Percentiles rank a stretch among this genome's conserved stretches.
Conservation (phyloP, 345 rosid genomes). For the Turritis glabra region DNA sequence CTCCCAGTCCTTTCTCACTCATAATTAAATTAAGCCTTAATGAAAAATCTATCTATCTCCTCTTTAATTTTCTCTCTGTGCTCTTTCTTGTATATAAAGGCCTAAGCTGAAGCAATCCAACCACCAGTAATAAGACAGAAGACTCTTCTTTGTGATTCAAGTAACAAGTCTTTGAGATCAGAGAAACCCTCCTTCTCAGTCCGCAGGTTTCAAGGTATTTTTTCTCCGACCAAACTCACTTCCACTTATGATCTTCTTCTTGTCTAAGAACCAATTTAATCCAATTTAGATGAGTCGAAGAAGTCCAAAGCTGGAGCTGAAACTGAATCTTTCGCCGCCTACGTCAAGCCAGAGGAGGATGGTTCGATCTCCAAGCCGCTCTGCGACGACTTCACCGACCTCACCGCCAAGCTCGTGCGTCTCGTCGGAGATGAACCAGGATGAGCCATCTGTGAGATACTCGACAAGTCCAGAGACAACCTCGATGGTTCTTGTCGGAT, state of each 20-base stretch:
- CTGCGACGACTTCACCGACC: conserved; percentile 68
- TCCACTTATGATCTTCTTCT: not conserved
- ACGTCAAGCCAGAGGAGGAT: conserved; percentile 45
- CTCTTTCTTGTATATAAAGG: conserved; percentile 51
- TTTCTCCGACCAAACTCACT: conserved; percentile 30
- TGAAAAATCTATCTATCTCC: conserved; percentile 52
- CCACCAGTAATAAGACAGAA: conserved; percentile 38
- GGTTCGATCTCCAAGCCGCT: conserved; percentile 62
- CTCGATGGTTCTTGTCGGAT: conserved; percentile 91
- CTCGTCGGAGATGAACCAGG: conserved; percentile 75
- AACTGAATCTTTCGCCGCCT: conserved; percentile 87
- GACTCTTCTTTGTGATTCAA: conserved; percentile 31
- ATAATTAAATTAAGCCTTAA: conserved; percentile 74
- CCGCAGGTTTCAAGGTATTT: conserved; percentile 37
- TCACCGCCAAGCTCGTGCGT: conserved; percentile 95
- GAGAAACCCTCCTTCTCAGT: conserved; percentile 17
- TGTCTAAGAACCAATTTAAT: not conserved
- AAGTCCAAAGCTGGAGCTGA: conserved; percentile 81
- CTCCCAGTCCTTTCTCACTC: conserved; percentile 53
- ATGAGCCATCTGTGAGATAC: conserved; percentile 46
- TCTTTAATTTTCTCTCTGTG: conserved; percentile 39
- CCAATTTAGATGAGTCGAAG: conserved; percentile 68
- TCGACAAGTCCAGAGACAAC: conserved; percentile 86
- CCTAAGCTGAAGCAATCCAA: conserved; percentile 45
- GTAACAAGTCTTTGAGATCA: conserved; percentile 2